Percentiles rank a stretch among this genome's conserved stretches.
Evolutionary conservation across 257 asterid species (phyloP).

Genomic region (Solanum arcanum): DNA sequence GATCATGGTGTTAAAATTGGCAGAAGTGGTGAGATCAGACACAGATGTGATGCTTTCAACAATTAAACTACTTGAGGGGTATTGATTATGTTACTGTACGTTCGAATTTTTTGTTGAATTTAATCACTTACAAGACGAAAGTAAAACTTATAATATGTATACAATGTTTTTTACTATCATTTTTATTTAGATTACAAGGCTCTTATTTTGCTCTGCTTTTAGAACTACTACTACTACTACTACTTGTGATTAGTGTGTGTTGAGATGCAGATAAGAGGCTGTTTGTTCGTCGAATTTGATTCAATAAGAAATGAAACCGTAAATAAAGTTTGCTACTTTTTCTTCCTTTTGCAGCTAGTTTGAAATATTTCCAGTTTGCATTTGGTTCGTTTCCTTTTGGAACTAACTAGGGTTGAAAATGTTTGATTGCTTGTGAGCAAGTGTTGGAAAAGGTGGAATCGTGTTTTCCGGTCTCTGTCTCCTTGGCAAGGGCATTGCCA

Average conservation of each 20-base stretch:
- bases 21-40: constrained; percentile 68
- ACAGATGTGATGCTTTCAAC: constrained; percentile 81
- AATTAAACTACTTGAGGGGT: constrained; percentile 6
- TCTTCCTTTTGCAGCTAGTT: background rate
- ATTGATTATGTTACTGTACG: background rate
- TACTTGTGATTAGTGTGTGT: background rate
- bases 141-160: constrained; percentile 3
- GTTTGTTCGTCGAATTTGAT: background rate
- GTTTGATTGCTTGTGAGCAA: background rate
- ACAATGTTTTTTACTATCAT: background rate
- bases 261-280: background rate
- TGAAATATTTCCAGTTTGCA: background rate
- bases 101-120: background rate
- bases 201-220: background rate
- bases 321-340: background rate
- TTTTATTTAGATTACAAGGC: background rate
- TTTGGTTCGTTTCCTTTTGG: background rate
- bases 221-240: background rate
- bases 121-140: background rate
- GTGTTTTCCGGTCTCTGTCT: background rate
- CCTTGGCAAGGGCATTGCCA: background rate
- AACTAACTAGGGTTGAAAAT: background rate
- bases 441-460: background rate
- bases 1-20: constrained; percentile 56
- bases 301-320: background rate